Conservation (phyloP, 2,329 filamentous ascomycete genomes). For the Exophiala lecanii-corni region DNA sequence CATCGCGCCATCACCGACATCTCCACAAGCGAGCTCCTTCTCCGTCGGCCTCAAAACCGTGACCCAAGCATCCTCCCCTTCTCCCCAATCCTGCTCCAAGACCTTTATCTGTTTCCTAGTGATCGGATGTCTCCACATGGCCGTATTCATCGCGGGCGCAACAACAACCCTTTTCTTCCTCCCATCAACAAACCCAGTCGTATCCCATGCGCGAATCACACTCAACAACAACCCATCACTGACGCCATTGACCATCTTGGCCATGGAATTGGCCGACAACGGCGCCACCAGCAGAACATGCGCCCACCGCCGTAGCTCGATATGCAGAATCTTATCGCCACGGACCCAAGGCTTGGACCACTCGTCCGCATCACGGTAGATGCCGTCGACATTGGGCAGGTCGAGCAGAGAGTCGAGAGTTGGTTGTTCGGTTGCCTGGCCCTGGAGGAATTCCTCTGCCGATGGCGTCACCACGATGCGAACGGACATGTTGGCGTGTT, state of each 20-base stretch:
- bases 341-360: constrained; percentile 75
- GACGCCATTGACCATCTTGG: constrained; percentile 74
- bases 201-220: constrained; percentile 85
- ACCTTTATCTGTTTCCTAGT: constrained; percentile 67
- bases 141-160: constrained; percentile 80
- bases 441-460: constrained; percentile 69
- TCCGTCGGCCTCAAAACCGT: constrained; percentile 68
- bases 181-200: constrained; percentile 55
- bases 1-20: constrained; percentile 80
- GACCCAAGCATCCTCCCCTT: constrained; percentile 53
- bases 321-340: constrained; percentile 79
- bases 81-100: constrained; percentile 70
- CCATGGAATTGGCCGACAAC: constrained; percentile 76
- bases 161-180: constrained; percentile 66
- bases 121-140: constrained; percentile 84
- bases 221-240: constrained; percentile 69
- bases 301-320: constrained; percentile 79
- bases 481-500: constrained; percentile 61
- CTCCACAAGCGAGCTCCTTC: constrained; percentile 79
- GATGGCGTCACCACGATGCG: constrained; percentile 75
- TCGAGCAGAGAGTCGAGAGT: constrained; percentile 53
- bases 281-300: constrained; percentile 76
- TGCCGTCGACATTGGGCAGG: constrained; percentile 68
- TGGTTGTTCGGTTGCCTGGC: constrained; percentile 74
- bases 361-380: constrained; percentile 82